phyloP scores from a whole-genome alignment of 1,284 basidiomycete species.

The Grifola frondosa region DNA sequence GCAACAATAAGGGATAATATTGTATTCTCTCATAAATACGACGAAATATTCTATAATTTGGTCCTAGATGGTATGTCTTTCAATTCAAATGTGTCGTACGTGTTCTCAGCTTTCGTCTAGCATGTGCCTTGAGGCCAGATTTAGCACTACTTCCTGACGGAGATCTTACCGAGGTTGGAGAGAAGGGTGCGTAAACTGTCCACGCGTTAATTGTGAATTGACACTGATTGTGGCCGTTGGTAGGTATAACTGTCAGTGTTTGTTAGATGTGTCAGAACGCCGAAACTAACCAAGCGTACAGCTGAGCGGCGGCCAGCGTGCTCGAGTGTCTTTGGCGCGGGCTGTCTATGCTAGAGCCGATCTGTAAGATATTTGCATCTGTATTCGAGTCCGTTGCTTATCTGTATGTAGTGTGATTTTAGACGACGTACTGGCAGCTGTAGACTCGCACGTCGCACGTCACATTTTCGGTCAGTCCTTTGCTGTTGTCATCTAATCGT shows the following conservation, averaged over 20 bases:
- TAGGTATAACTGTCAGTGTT: slow-evolving; percentile 40
- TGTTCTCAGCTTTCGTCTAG: slow-evolving; percentile 33
- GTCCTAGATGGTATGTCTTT: slow-evolving; percentile 64
- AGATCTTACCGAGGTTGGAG: slow-evolving; percentile 77
- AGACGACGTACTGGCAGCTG: slow-evolving; percentile 58
- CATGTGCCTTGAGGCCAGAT: slow-evolving; percentile 86
- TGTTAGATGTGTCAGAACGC: not conserved
- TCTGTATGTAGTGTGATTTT: slow-evolving; percentile 36
- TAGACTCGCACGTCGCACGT: slow-evolving; percentile 46
- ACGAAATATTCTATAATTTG: slow-evolving; percentile 72
- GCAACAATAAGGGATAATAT: slow-evolving; percentile 88
- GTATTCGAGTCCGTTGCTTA: not conserved
- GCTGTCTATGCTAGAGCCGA: slow-evolving; percentile 45
- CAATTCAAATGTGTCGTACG: not conserved
- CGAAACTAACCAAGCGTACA: slow-evolving; percentile 14
- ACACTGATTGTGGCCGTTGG: not conserved
- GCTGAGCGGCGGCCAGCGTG: slow-evolving; percentile 70
- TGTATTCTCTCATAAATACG: slow-evolving; percentile 86
- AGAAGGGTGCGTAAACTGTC: slow-evolving; percentile 47
- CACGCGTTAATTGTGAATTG: not conserved
- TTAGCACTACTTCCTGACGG: slow-evolving; percentile 72
- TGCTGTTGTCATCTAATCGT: not conserved
- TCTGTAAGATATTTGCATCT: slow-evolving; percentile 35
- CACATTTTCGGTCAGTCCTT: slow-evolving; percentile 46
- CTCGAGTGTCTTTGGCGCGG: slow-evolving; percentile 49